Base-by-base conservation (phyloP, 345 rosid species). In the Brassica nigra region DNA sequence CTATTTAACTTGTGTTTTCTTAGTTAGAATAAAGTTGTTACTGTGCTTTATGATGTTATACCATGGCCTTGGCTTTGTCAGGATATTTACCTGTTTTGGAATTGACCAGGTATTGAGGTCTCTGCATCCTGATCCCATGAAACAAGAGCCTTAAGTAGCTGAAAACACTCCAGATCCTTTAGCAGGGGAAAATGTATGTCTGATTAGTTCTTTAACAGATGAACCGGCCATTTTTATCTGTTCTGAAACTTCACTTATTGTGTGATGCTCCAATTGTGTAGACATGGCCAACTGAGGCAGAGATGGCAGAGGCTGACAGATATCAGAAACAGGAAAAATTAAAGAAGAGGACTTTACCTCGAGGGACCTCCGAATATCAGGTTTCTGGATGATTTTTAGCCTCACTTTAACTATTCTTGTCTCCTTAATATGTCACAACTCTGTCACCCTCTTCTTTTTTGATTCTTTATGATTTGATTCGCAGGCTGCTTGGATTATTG, bases 211-310 rank as follows among this genome's bases (percentile, higher is more conserved):
- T 75, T 62, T 61, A 59, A 30, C 33, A 47, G 20, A 67, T 23
- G 57, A 67, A 36, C 62, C 52, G 5, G n/a, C 5, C 18, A 72
- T 2, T 18, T 73, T 65, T 62, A 76, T 71, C 34, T 75, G 42
- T 66, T 57, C 68, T 29, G 39, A 6, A 27, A 66, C 58, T 23
- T 59, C 62, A 76, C 11, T 20, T 76, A 55, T 70, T 69, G 15
- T 62, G 71, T 75, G 62, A 31, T 76, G 33, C 68, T 83, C 69
- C 59, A 76, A 72, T 49, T 82, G 77, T 70, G 74, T 83, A 95
- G 99, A 95, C 97, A 37, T 95, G 98, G 98, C 99, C 99, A 77
- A 92, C 98, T 12, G 93, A 92, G 81, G 95, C 85, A 74, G 99
- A 95, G 82, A 90, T 92, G 92, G 94, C 88, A 14, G 95, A 92